Evolutionary conservation across 768 basidiomycete species (phyloP).

Genomic region (Obba rivulosa): DNA sequence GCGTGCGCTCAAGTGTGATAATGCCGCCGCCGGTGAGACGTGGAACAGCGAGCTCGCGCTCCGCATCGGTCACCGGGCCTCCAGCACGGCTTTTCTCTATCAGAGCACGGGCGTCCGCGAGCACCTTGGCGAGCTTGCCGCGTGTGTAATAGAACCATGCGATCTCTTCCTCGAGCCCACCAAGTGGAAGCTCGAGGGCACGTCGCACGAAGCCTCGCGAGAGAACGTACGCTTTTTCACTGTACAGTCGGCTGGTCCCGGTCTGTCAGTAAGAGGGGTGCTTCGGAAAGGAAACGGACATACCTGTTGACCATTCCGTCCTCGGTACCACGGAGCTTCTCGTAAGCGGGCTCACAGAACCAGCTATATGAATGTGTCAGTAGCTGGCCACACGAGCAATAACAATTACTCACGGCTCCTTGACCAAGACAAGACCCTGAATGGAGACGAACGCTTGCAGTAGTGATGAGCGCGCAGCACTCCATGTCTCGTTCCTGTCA

Average conservation of each 20-base stretch:
- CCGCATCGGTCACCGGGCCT: constrained; percentile 22
- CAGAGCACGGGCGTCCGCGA: constrained; percentile 54
- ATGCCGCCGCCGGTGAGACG: constrained; percentile 74
- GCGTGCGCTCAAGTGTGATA: constrained; percentile 70
- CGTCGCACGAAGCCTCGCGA: constrained; percentile 88
- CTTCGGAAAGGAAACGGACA: constrained; percentile 7
- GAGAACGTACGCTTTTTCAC: constrained; percentile 88
- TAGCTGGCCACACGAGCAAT: background rate
- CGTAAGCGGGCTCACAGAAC: constrained; percentile 92
- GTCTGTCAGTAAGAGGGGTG: background rate
- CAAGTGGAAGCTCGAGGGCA: constrained; percentile 75
- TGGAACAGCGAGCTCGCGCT: constrained; percentile 57
- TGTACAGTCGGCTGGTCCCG: constrained; percentile 71
- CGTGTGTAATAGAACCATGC: constrained; percentile 63
- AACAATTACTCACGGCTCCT: constrained; percentile 68
- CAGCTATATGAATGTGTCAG: constrained; percentile 43
- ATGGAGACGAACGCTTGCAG: constrained; percentile 92
- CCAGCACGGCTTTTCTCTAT: constrained; percentile 60
- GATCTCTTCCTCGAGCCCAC: constrained; percentile 69
- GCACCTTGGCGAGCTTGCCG: constrained; percentile 62
- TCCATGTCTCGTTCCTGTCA: constrained; percentile 87
- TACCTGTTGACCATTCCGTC: constrained; percentile 87
- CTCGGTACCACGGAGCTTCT: constrained; percentile 85
- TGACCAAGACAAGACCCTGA: constrained; percentile 88
- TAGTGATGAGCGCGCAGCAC: constrained; percentile 73